A percentile compares a stretch with the other conserved stretches of the same genome.
phyloP scores from a whole-genome alignment of 306 rosid genomes.

The Chamaecrista fasciculata region DNA sequence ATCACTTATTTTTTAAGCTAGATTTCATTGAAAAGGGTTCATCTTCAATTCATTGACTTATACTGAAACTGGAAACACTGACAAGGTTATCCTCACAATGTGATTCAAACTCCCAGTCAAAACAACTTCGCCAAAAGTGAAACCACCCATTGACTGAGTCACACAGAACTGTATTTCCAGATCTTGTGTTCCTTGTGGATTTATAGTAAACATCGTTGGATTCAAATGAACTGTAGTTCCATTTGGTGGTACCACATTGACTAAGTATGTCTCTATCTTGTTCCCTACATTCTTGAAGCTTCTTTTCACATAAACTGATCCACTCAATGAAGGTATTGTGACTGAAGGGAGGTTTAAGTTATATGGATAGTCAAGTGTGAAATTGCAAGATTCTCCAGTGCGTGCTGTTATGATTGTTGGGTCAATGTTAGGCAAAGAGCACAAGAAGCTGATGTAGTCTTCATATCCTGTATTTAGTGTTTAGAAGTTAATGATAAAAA shows the following conservation, averaged over 20 bases:
- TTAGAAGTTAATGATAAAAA: too few relatives aligned
- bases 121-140: constrained; percentile 79
- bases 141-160: constrained; percentile 40
- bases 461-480: constrained; percentile 41
- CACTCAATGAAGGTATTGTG: constrained; percentile 58
- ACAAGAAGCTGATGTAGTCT: constrained; percentile 73
- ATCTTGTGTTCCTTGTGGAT: constrained; percentile 56
- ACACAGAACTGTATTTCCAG: constrained; percentile 57
- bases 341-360: constrained; percentile 81
- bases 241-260: constrained; percentile 64
- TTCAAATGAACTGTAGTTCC: constrained; percentile 51
- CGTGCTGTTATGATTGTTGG: constrained; percentile 31
- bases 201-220: constrained; percentile 65
- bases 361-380: constrained; percentile 55
- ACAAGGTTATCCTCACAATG: constrained; percentile 69
- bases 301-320: constrained; percentile 43
- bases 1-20: too few relatives aligned
- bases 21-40: too few relatives aligned
- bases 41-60: constrained; percentile 16
- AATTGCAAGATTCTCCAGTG: constrained; percentile 58
- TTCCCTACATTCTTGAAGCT: constrained; percentile 60
- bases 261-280: constrained; percentile 62
- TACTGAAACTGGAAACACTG: constrained; percentile 51
- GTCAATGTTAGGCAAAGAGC: constrained; percentile 64
- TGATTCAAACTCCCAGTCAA: constrained; percentile 70